Conservation (phyloP, 2,329 filamentous ascomycete species). For the Ustilaginoidea virens region DNA sequence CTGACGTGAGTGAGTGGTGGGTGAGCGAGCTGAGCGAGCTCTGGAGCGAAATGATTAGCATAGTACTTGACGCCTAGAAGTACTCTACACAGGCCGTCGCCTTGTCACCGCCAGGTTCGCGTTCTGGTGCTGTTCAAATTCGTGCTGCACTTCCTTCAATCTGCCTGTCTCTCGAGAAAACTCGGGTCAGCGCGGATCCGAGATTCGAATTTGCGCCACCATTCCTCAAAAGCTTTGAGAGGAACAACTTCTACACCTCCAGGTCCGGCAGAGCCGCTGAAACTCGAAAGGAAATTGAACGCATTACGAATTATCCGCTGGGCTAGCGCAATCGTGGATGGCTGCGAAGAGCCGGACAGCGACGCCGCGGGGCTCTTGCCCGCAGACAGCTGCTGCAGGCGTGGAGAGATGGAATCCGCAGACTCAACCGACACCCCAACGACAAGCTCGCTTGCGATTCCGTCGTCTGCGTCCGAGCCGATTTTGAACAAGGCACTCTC, state of each 20-base stretch:
- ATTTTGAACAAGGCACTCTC: conserved; percentile 86
- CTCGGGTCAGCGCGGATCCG: conserved; percentile 72
- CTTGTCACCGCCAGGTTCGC: no score
- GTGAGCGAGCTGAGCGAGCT: no score
- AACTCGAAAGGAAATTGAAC: conserved; percentile 89
- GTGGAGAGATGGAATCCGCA: conserved; percentile 51
- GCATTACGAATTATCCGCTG: conserved; percentile 93
- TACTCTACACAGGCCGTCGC: no score
- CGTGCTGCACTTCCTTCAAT: conserved; percentile 6
- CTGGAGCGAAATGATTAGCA: no score
- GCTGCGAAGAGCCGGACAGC: conserved; percentile 13
- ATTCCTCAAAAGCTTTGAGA: conserved; percentile 88
- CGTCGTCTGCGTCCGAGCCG: conserved; percentile 15
- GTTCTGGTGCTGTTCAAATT: neutral
- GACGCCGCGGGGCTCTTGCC: conserved; percentile 9
- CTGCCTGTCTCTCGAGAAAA: conserved; percentile 57
- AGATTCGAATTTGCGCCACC: conserved; percentile 95
- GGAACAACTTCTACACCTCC: conserved; percentile 73
- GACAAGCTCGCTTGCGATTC: conserved; percentile 37
- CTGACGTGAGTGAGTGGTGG: no score
- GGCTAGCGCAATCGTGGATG: conserved; percentile 64
- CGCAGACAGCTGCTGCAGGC: conserved; percentile 43
- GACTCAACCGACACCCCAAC: conserved; percentile 76
- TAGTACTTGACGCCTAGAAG: no score
- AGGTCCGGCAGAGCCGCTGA: conserved; percentile 47